Conservation (phyloP, 306 rosid species). For the Acacia confusa region DNA sequence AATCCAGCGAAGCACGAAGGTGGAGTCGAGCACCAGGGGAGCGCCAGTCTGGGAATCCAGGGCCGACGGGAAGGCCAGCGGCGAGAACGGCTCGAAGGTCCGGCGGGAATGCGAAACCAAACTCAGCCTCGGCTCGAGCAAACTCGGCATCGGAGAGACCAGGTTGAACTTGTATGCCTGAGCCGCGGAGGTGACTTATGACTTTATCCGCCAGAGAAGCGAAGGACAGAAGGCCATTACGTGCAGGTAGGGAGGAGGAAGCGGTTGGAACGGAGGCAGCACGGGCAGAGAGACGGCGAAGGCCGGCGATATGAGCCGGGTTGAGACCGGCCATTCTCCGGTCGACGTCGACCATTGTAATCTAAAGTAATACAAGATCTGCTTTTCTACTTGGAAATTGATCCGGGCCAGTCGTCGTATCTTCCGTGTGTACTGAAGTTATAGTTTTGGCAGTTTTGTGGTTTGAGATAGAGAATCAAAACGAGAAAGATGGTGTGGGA, state of each 20-base stretch:
- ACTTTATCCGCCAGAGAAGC: conserved; percentile 63
- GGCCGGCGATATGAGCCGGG: conserved; percentile 91
- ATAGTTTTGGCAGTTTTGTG: background rate
- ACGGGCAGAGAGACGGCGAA: conserved; percentile 82
- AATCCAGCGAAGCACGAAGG: conserved; percentile 69
- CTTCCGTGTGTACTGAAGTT: background rate
- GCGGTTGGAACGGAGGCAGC: conserved; percentile 63
- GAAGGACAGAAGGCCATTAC: conserved; percentile 67
- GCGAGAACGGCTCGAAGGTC: conserved; percentile 74
- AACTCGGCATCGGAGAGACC: conserved; percentile 80
- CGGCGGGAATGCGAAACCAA: conserved; percentile 77
- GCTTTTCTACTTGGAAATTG: background rate
- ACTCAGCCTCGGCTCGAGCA: conserved; percentile 81
- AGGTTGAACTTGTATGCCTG: conserved; percentile 59
- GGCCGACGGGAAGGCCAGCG: conserved; percentile 73
- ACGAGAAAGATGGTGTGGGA: background rate
- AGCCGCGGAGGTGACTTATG: conserved; percentile 56
- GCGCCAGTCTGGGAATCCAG: conserved; percentile 87
- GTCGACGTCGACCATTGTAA: conserved; percentile 88
- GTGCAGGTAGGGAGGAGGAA: conserved; percentile 49
- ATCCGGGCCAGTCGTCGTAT: background rate
- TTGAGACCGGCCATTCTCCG: conserved; percentile 81
- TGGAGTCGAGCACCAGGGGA: conserved; percentile 65
- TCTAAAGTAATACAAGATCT: background rate
- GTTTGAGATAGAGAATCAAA: background rate